Evolutionary conservation across 495 filamentous ascomycete genomes (phyloP).

Genomic region (Podospora anserina): DNA sequence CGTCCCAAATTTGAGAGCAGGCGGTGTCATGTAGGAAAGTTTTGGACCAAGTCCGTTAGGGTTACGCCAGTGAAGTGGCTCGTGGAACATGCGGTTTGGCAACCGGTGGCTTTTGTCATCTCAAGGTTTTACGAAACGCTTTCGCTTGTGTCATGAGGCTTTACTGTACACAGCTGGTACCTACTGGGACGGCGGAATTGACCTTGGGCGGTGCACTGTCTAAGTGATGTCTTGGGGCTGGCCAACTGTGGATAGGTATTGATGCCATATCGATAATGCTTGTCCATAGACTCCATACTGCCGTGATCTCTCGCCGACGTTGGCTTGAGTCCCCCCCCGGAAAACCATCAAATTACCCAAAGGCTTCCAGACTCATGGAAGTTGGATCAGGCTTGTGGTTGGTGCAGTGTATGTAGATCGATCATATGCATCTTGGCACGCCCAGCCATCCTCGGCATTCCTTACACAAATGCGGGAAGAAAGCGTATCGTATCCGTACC

Average conservation of each 20-base stretch:
- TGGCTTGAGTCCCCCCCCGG: no score
- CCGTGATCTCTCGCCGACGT: background rate
- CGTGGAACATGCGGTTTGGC: background rate
- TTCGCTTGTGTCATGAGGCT: background rate
- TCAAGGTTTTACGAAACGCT: background rate
- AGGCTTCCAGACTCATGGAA: background rate
- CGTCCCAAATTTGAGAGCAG: background rate
- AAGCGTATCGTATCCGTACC: background rate
- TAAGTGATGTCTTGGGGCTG: no score
- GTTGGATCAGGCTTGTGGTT: no score
- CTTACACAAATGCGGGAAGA: background rate
- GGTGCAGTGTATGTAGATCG: background rate
- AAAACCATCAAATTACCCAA: background rate
- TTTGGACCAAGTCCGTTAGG: background rate
- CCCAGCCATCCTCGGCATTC: conserved; percentile 1
- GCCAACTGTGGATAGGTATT: background rate
- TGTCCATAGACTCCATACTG: background rate
- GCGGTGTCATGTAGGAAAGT: background rate
- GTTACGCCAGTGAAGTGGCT: background rate
- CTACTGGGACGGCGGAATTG: no score
- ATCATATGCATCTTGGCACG: conserved; percentile 8
- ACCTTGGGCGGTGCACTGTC: no score
- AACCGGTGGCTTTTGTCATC: background rate
- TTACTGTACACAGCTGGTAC: background rate
- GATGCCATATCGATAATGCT: background rate